Conservation (phyloP, 371 early-diverging fungal genomes). For the Batkoa obscura region DNA sequence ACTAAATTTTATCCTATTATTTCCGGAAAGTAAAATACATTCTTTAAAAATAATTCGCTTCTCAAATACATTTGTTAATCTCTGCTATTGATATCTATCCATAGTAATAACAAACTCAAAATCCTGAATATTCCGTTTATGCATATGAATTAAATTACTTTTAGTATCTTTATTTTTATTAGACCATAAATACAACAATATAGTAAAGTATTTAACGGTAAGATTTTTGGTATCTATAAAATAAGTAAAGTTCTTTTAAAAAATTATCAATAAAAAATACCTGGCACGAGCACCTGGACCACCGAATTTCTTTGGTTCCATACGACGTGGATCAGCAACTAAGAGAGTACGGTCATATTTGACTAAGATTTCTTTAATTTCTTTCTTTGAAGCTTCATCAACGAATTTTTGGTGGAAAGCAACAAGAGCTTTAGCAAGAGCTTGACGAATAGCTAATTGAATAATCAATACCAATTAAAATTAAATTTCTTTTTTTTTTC, state of each 20-base stretch:
- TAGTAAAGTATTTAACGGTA: constrained; percentile 53
- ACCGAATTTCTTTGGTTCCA: constrained; percentile 99
- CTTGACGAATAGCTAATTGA: constrained; percentile 85
- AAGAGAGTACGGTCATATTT: constrained; percentile 97
- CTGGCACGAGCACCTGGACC: constrained; percentile 99
- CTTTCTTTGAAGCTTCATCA: constrained; percentile 99
- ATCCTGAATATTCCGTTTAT: too few species aligned
- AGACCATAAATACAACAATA: too few species aligned
- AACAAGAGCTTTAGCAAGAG: constrained; percentile 97
- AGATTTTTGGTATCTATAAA: constrained; percentile 73
- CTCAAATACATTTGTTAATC: too few species aligned
- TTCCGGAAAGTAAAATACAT: too few species aligned
- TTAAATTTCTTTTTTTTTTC: background rate
- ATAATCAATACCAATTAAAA: constrained; percentile 19
- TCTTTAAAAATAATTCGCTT: too few species aligned
- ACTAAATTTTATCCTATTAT: too few species aligned
- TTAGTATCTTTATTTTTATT: too few species aligned
- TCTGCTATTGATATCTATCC: too few species aligned
- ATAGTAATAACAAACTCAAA: too few species aligned
- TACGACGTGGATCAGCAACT: constrained; percentile 98
- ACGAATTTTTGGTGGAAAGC: constrained; percentile 99
- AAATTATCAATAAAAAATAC: constrained; percentile 13
- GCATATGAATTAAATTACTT: too few species aligned
- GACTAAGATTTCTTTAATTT: constrained; percentile 91
- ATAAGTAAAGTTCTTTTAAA: background rate